A percentile compares a stretch with the other conserved stretches of the same genome.
These are phyloP conservation scores for Coemansia guatemalensis DNA, from an alignment of 192 early-diverging fungal genomes.

Conservation along the genomic window DNA sequence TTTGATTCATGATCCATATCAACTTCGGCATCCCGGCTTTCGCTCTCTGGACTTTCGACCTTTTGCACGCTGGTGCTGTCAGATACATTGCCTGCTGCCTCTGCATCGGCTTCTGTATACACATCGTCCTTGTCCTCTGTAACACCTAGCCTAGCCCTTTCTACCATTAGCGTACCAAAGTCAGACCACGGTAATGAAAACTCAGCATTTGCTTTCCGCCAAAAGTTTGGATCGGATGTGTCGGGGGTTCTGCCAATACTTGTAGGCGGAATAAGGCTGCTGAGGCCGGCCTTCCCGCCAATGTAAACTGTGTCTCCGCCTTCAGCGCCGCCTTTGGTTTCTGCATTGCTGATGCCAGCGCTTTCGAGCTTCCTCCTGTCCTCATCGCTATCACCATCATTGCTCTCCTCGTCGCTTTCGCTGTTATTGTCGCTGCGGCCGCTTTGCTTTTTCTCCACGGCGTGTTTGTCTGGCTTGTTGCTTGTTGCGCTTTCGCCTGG, in stretches of 20 bases:
- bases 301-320: not conserved
- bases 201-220: constrained; percentile 33
- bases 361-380: not conserved
- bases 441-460: not conserved
- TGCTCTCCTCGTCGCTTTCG: constrained; percentile 5
- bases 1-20: constrained; percentile 24
- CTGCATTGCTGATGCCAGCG: not conserved
- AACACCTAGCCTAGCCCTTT: constrained; percentile 32
- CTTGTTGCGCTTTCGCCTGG: not conserved
- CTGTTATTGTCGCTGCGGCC: not conserved
- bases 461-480: not conserved
- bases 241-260: constrained; percentile 24
- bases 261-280: constrained; percentile 11
- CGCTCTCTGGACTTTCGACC: constrained; percentile 10
- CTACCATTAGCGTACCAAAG: constrained; percentile 50
- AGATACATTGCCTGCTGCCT: constrained; percentile 4
- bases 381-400: not conserved
- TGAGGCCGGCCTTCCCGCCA: not conserved
- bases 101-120: constrained; percentile 10
- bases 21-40: constrained; percentile 8
- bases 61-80: constrained; percentile 1
- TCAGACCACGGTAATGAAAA: constrained; percentile 48
- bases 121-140: constrained; percentile 23
- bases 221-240: constrained; percentile 46
- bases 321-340: not conserved